Evolutionary conservation across 139 green algal species (phyloP), one percentile per base, ranked within the genome.

Genomic region (Dunaliella sp.): DNA sequence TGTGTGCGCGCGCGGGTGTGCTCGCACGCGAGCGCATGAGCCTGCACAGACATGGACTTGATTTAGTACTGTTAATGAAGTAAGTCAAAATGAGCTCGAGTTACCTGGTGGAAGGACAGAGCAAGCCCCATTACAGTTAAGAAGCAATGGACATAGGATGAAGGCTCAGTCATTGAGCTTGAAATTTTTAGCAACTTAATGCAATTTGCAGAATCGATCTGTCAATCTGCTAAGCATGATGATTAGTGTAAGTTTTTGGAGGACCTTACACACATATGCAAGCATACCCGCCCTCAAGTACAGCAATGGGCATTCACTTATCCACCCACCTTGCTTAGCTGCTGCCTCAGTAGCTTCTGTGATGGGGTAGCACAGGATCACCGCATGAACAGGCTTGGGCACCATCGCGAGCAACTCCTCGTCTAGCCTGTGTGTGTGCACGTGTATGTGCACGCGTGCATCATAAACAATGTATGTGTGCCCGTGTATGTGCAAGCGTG

Each of bases 331-430:
- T 87, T 93, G 34, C 58, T 92, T 89, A 34, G 93, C 91, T 0
- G 90, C 89, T 16, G 80, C 88, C 38, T 98, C 94, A 0, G 87
- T 95, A 2, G 88, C 85, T 0, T 90, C 77, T 16, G 95, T 97
- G 37, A 98, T 94, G 1, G 96, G 96, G 80, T 95, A 99, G 38
- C 98, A 93, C 83, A 98, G 84, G 28, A 99, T 80, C 31, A 98
- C 89, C 1, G 96, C 96, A 16, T 93, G 34, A 32, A 96, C 94
- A 1, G 96, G 96, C 75, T 94, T 85, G 0, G 96, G 95, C 21
- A 99, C 93, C 94, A 98, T 97, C 26, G 86, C 87, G 37, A 99
- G 89, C 37, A 98, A 87, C n/a, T 98, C 95, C 92, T 97, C 48
- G 16, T 65, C 48, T 16, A 65, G 48, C 16, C 48, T 65, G 48